Base-by-base conservation (phyloP, 345 rosid species). In the Jatropha curcas region DNA sequence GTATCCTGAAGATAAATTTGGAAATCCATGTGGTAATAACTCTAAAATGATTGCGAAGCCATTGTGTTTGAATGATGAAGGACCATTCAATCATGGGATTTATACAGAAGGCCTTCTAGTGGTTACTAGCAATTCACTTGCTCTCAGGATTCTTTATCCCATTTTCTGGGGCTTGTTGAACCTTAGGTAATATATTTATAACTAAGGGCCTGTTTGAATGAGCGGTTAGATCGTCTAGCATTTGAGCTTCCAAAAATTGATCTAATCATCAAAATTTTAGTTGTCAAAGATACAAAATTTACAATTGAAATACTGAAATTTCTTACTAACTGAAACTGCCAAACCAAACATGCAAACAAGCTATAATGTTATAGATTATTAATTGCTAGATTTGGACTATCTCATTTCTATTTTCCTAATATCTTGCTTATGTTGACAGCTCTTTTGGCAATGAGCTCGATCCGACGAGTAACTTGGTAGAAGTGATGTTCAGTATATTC, bases 81-180 rank as follows among this genome's bases (percentile, higher is more conserved):
- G 88, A 20, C 83, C 84, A 0, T 84, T 80, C 80, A 55, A 73
- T 59, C 88, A 80, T 68, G 91, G 94, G 55, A 89, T 89, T 16
- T 89, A 87, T 74, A 56, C 78, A 58, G 71, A 70, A 75, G 89
- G 86, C 30, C 87, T 89, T 63, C 86, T 85, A 5, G 85, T 86
- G 51, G 76, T 89, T 74, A 80, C 88, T 7, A 83, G 89, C 80
- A 64, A 87, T 41, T 86, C 88, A 39, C 62, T 79, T 41, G 82
- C 86, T 13, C 84, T 83, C 30, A 86, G 83, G 80, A 74, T 86
- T 56, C 85, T 89, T 61, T 84, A 87, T 80, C 94, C 91, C 71
- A 84, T 89, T 10, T 87, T 78, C 51, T 89, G 94, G 94, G 94
- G 94, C 39, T 63, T 87, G 67, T 71, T 87, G 80, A 83, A 83